Evolutionary conservation across 2,329 filamentous ascomycete species (phyloP), one percentile per base, ranked within the genome.

Genomic region (Zymoseptoria passerinii): DNA sequence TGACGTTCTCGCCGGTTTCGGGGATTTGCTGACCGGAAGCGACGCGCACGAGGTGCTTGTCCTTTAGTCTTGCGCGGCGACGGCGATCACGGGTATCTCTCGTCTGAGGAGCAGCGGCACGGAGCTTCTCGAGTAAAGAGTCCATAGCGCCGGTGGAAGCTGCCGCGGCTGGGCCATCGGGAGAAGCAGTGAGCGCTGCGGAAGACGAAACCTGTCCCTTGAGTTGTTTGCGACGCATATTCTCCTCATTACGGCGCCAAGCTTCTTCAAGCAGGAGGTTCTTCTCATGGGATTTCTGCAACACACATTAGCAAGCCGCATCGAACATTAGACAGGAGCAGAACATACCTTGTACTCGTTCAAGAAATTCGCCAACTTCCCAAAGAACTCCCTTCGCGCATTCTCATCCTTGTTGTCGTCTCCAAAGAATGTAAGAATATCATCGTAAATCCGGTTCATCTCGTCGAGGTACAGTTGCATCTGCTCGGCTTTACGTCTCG

Each of bases 371-470:
- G 92, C 91, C 67, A 99, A 81, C 78, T 97, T 97, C 63, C 87
- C 80, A 72, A 99, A 99, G 81, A 99, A 99, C 67, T 96, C 92
- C 62, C 94, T 83, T 58, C 92, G 83, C n/a, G 92, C 88, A 69
- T 90, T 95, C 55, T 97, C 94, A 72, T 99, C 94, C 10, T 83
- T 80, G 48, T 89, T 86, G 70, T 99, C 94, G 77, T 99, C 94
- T 64, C 94, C 94, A 71, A 96, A 97, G 75, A 96, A 96, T 5
- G 87, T 82, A 86, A 97, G 91, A 66, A 97, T 96, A 71, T 96
- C 91, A 70, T 96, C 89, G 77, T 92, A 97, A 0, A 88, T 88
- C 70, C 88, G 86, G 66, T 84, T 80, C 90, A 96, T 96, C 72
- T 96, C 91, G 65, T 96, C 92, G 52, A 97, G 78, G 73, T 95